Percentiles rank a stretch among this genome's conserved stretches.
phyloP scores from a whole-genome alignment of 257 asterid species.

The Capsicum baccatum region DNA sequence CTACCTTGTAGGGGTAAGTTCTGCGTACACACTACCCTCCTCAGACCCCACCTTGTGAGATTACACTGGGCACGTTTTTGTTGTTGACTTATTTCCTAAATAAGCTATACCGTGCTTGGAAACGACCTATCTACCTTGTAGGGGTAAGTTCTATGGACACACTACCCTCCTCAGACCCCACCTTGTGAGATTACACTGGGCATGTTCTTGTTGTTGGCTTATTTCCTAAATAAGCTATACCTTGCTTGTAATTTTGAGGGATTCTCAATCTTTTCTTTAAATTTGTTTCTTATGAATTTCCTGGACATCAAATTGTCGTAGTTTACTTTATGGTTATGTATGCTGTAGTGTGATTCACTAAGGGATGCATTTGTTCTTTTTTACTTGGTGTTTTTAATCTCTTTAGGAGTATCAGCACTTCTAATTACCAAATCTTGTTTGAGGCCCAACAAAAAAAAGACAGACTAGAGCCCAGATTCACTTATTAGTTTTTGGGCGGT shows the following conservation, averaged over 20 bases:
- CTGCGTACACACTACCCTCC: too few species aligned
- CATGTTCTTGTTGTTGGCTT: not conserved
- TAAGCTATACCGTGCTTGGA: too few species aligned
- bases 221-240: not conserved
- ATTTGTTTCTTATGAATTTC: not conserved
- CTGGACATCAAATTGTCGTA: not conserved
- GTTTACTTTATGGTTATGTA: conserved; percentile 4
- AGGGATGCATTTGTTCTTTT: not conserved
- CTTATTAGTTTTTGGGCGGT: not conserved
- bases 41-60: too few species aligned
- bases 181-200: too few species aligned
- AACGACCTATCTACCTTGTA: too few species aligned
- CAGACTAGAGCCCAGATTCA: not conserved
- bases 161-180: too few species aligned
- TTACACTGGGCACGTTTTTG: too few species aligned
- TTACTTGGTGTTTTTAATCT: conserved; percentile 5
- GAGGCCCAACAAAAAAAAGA: not conserved
- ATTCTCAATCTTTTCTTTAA: not conserved
- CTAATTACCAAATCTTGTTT: not conserved
- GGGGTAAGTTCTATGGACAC: too few species aligned
- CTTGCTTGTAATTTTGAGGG: not conserved
- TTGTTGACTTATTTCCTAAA: too few species aligned
- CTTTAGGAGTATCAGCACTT: not conserved
- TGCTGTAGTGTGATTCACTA: not conserved
- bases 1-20: too few species aligned